Evolutionary conservation across 345 rosid genomes (phyloP).

Genomic region (Rhizophora mangle): DNA sequence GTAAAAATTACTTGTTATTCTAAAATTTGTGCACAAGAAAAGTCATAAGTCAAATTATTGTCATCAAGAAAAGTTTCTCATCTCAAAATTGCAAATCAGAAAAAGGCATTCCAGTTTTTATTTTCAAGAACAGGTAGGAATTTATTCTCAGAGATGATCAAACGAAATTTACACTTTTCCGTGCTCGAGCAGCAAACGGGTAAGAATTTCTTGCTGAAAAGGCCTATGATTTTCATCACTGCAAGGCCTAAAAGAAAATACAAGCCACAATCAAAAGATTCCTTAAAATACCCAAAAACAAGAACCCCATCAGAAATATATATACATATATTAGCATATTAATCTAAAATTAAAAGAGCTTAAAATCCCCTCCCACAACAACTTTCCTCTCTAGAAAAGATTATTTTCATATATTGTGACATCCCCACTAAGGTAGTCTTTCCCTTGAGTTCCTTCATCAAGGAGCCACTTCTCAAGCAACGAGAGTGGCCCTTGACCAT

Average conservation of each 20-base stretch:
- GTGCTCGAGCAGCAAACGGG: conserved; percentile 18
- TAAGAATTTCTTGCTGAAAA: conserved; percentile 5
- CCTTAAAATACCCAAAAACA: conserved; percentile 10
- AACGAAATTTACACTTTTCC: conserved; percentile 20
- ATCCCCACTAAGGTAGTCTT: conserved; percentile 37
- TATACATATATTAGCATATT: background rate
- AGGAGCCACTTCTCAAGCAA: conserved; percentile 70
- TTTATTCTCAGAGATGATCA: conserved; percentile 16
- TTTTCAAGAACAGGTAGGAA: background rate
- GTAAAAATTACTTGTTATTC: too few species aligned
- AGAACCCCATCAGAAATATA: conserved; percentile 26
- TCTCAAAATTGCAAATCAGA: background rate
- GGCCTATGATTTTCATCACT: conserved; percentile 13
- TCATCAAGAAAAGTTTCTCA: too few species aligned
- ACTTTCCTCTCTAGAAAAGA: conserved; percentile 5
- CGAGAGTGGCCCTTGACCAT: conserved; percentile 40
- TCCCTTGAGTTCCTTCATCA: conserved; percentile 51
- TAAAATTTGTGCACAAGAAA: too few species aligned
- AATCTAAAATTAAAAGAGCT: background rate
- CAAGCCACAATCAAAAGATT: conserved; percentile 14
- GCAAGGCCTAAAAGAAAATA: conserved; percentile 9
- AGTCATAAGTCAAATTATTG: too few species aligned
- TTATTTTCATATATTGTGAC: conserved; percentile 38
- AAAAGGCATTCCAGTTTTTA: background rate
- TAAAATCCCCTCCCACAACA: background rate